Evolutionary conservation across 176 grass and related monocot genomes (phyloP).

Genomic region (Carex kokanica): DNA sequence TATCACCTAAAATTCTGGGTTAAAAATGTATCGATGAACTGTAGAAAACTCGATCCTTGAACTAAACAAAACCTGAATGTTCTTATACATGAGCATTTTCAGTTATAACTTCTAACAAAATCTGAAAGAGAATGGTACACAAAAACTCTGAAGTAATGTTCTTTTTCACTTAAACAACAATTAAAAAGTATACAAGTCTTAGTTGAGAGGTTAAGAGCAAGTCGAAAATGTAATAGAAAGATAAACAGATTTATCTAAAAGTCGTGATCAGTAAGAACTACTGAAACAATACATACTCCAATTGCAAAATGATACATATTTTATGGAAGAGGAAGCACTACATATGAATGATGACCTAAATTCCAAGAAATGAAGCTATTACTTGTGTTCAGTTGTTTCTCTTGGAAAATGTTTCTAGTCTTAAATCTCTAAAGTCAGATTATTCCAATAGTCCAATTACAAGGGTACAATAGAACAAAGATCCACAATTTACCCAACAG

Average conservation of each 20-base stretch:
- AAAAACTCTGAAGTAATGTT: not conserved
- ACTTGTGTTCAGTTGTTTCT: not conserved
- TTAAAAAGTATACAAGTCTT: not conserved
- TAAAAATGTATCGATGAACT: not conserved
- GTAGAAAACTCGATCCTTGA: not conserved
- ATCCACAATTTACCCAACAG: not conserved
- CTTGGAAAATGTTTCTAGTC: not conserved
- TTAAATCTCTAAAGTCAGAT: not conserved
- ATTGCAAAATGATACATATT: not conserved
- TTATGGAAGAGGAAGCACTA: not conserved
- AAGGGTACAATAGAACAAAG: not conserved
- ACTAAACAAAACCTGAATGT: not conserved
- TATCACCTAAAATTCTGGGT: not conserved
- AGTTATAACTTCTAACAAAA: not conserved
- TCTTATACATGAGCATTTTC: not conserved
- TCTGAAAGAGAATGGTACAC: not conserved
- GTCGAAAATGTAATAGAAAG: not conserved
- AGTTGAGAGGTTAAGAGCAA: not conserved
- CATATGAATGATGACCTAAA: not conserved
- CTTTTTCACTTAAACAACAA: not conserved
- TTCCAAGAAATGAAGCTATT: not conserved
- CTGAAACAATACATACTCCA: not conserved
- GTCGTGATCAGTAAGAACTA: not conserved
- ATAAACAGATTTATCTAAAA: not conserved
- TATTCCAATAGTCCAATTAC: not conserved